These are phyloP conservation scores for Taphrina flavorubra DNA, from an alignment of 1,139 yeast species.

Conservation along the genomic window DNA sequence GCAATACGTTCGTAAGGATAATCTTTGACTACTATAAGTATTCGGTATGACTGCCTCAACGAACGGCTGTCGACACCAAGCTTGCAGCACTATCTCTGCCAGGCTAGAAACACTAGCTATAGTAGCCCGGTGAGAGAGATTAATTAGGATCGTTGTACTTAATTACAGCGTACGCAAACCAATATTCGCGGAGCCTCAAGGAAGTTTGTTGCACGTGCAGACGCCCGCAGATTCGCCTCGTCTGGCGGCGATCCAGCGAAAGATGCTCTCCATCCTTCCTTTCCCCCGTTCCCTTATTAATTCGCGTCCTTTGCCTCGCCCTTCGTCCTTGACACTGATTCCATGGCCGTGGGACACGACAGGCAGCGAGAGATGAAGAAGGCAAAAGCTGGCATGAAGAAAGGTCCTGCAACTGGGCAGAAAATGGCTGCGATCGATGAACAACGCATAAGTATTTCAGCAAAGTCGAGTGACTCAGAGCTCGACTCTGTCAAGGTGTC, in stretches of 20 bases:
- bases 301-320: slow-evolving; percentile 10
- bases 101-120: neutral
- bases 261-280: neutral
- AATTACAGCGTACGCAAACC: neutral
- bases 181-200: neutral
- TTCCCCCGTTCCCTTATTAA: neutral
- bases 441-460: neutral
- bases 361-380: slow-evolving; percentile 13
- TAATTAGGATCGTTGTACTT: neutral
- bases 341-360: slow-evolving; percentile 16
- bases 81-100: too few relatives aligned
- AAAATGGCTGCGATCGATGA: neutral
- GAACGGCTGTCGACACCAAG: too few relatives aligned
- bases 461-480: slow-evolving; percentile 16
- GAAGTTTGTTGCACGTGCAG: slow-evolving; percentile 1
- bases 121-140: neutral
- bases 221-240: slow-evolving; percentile 12
- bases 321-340: neutral
- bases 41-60: too few relatives aligned
- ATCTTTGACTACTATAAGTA: too few relatives aligned
- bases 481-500: slow-evolving; percentile 10
- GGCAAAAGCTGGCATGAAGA: slow-evolving; percentile 5
- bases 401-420: neutral
- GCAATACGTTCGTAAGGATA: too few relatives aligned
- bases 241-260: too few relatives aligned